phyloP scores from a whole-genome alignment of 2,329 filamentous ascomycete species.

The Emmonsia crescens region DNA sequence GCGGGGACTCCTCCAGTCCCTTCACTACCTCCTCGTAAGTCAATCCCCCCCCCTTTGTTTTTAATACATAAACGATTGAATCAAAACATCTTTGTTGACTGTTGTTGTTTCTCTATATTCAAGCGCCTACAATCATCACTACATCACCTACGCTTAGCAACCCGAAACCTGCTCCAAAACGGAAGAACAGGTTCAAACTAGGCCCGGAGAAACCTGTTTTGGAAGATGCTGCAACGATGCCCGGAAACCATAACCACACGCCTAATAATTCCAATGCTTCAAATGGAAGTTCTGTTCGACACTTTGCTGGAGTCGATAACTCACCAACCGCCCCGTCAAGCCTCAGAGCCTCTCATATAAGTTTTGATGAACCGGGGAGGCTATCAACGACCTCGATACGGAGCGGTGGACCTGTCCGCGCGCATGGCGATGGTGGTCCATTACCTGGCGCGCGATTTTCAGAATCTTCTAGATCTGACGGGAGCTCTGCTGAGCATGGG shows the following conservation, averaged over 20 bases:
- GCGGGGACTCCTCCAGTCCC: slow-evolving; percentile 40
- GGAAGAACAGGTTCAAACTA: slow-evolving; percentile 30
- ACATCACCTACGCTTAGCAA: slow-evolving; percentile 70
- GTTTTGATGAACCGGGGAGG: slow-evolving; percentile 51
- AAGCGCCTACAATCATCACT: slow-evolving; percentile 65
- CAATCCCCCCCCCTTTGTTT: not conserved
- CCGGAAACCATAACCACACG: slow-evolving; percentile 4
- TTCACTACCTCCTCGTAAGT: slow-evolving; percentile 29
- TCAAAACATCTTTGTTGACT: not conserved
- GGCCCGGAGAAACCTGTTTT: slow-evolving; percentile 22
- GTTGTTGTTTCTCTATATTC: slow-evolving; percentile 5
- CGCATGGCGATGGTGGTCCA: slow-evolving; percentile 55
- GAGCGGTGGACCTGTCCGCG: slow-evolving; percentile 37
- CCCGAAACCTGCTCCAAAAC: slow-evolving; percentile 35
- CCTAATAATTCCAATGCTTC: slow-evolving; percentile 5
- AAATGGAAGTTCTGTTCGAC: slow-evolving; percentile 2
- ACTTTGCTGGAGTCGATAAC: not conserved
- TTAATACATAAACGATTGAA: slow-evolving; percentile 1
- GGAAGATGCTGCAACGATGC: slow-evolving; percentile 20
- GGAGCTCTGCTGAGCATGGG: slow-evolving; percentile 59
- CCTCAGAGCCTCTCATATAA: slow-evolving; percentile 37
- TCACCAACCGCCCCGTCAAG: slow-evolving; percentile 21
- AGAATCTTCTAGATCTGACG: slow-evolving; percentile 84
- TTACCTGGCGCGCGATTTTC: slow-evolving; percentile 57
- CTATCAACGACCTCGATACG: slow-evolving; percentile 38